These are phyloP conservation scores for Zygosaccharomyces rouxii DNA, from an alignment of 805 yeast genomes.

Conservation along the genomic window DNA sequence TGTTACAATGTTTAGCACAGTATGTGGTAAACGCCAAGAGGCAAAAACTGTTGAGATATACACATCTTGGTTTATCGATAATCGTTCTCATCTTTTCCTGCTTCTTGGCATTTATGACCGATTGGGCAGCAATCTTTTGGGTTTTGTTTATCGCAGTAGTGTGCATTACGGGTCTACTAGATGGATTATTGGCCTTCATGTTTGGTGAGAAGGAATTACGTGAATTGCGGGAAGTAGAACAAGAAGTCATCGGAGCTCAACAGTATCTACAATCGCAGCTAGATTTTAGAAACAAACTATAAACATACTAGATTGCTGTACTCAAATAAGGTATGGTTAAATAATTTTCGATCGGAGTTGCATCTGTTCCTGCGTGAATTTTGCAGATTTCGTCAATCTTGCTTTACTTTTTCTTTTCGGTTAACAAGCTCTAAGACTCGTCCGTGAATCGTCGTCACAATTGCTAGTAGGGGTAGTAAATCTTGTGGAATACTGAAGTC, in stretches of 20 bases:
- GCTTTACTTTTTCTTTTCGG: not conserved
- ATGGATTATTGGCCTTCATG: conserved; percentile 72
- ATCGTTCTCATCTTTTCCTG: conserved; percentile 48
- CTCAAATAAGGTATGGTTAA: not conserved
- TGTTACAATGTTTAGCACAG: conserved; percentile 42
- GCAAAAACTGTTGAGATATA: conserved; percentile 62
- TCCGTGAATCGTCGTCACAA: not conserved
- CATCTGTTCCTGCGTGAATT: not conserved
- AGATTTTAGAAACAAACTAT: conserved; percentile 8
- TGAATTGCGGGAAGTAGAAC: conserved; percentile 68
- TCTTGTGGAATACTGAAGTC: no score
- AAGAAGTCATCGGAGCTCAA: conserved; percentile 51
- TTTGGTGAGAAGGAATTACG: conserved; percentile 80
- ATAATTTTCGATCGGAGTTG: not conserved
- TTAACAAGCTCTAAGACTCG: not conserved
- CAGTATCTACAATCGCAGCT: conserved; percentile 9
- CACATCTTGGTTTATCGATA: conserved; percentile 59
- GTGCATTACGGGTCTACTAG: conserved; percentile 60
- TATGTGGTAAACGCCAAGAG: conserved; percentile 51
- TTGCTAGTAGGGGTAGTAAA: not conserved
- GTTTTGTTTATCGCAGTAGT: conserved; percentile 51
- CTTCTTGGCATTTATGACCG: conserved; percentile 56
- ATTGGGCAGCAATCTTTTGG: conserved; percentile 69
- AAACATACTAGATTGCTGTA: not conserved
- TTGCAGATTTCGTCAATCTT: not conserved